These are phyloP conservation scores for Sutorius eximius DNA, from an alignment of 1,284 basidiomycete genomes.

Conservation along the genomic window DNA sequence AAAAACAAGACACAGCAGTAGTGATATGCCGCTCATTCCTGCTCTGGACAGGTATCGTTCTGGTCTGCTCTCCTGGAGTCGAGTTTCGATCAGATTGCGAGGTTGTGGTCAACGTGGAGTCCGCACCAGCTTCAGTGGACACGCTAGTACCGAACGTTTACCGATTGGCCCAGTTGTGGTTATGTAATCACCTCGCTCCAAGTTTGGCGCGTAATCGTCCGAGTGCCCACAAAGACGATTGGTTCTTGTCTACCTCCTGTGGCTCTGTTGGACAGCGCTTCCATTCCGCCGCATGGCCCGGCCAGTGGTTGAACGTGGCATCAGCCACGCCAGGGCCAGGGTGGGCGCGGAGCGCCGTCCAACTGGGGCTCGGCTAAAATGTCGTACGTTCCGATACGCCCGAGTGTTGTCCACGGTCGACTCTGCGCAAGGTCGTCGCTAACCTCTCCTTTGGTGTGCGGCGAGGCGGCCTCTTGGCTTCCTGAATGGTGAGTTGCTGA, in stretches of 20 bases:
- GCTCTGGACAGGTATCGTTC: background rate
- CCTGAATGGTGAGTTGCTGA: background rate
- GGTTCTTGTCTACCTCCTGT: background rate
- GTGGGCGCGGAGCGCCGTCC: conserved; percentile 11
- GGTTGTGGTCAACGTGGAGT: conserved; percentile 6
- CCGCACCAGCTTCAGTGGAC: background rate
- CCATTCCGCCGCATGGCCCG: conserved; percentile 8
- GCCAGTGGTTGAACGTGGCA: background rate
- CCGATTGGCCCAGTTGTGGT: background rate
- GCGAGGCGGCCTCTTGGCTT: background rate
- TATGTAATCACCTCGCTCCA: conserved; percentile 3
- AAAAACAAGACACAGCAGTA: conserved; percentile 24
- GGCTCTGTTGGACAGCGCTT: conserved; percentile 10
- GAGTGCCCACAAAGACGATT: background rate
- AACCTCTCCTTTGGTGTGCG: background rate
- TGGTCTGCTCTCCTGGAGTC: background rate
- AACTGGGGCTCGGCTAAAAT: conserved; percentile 12
- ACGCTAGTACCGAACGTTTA: too few relatives aligned
- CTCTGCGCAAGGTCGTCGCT: background rate
- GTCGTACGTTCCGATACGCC: conserved; percentile 3
- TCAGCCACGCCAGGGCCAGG: background rate
- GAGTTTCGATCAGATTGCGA: background rate
- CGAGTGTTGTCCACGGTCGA: background rate
- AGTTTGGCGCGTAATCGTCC: conserved; percentile 3
- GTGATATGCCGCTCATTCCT: conserved; percentile 15